Conservation (phyloP, 2,329 filamentous ascomycete species). For the Stachybotrys chartarum region DNA sequence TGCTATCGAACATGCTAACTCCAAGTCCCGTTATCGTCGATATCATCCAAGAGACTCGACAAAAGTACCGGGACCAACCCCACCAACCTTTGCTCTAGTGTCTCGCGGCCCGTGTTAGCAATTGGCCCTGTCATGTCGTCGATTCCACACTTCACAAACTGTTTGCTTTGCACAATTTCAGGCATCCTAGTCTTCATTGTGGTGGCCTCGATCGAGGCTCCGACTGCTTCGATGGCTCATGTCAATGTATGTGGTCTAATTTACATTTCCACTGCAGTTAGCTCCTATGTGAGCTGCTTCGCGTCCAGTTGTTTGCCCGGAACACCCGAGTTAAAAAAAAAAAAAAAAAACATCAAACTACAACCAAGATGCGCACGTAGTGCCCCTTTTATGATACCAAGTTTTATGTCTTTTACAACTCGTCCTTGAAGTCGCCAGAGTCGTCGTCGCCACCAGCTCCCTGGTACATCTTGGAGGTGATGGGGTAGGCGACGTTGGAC, state of each 20-base stretch:
- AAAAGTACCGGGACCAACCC: not conserved
- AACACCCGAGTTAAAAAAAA: constrained; percentile 5
- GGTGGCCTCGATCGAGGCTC: not conserved
- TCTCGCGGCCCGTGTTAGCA: too few species aligned
- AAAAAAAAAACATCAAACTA: not conserved
- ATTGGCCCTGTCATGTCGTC: too few species aligned
- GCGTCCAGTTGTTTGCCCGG: not conserved
- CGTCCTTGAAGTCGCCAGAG: constrained; percentile 69
- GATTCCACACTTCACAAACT: too few species aligned
- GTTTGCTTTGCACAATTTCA: not conserved
- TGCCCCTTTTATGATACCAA: constrained; percentile 11
- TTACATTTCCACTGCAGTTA: not conserved
- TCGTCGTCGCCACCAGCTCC: constrained; percentile 55
- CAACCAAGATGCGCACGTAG: not conserved
- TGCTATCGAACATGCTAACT: too few species aligned
- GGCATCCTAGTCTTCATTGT: not conserved
- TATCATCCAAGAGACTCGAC: not conserved
- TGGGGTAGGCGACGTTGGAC: constrained; percentile 92
- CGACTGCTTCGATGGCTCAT: not conserved
- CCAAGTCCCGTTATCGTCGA: not conserved
- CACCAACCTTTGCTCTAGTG: not conserved
- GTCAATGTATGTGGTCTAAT: not conserved
- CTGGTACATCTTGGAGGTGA: constrained; percentile 94
- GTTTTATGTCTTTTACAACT: constrained; percentile 57
- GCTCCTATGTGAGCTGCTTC: not conserved